Conservation (phyloP, 2,329 filamentous ascomycete genomes). For the Diaporthe caulivora region DNA sequence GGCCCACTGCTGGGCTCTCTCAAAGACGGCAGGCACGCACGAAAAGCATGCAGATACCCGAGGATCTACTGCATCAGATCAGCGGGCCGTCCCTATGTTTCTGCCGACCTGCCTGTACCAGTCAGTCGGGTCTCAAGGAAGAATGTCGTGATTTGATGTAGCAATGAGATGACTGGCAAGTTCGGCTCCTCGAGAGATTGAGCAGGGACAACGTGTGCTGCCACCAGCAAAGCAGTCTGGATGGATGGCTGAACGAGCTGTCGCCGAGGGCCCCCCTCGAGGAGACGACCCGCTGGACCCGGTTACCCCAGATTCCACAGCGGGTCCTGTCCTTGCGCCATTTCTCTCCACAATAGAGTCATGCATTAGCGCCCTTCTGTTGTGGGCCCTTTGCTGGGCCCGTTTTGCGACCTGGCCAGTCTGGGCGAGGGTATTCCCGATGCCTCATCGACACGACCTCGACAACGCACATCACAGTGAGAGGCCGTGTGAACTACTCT, state of each 20-base stretch:
- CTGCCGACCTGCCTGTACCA: background rate
- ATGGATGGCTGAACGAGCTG: background rate
- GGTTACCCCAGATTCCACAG: constrained; percentile 35
- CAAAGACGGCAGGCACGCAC: background rate
- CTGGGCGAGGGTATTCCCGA: background rate
- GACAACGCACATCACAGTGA: background rate
- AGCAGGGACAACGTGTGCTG: background rate
- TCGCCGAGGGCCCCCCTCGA: background rate
- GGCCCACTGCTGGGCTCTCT: constrained; percentile 18
- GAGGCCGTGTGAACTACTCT: background rate
- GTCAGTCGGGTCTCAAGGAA: constrained; percentile 7
- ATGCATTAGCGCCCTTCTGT: constrained; percentile 35
- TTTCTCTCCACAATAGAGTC: constrained; percentile 34
- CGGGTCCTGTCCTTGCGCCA: constrained; percentile 34
- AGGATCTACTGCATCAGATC: constrained; percentile 16
- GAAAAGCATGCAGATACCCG: constrained; percentile 13
- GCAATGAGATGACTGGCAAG: constrained; percentile 25
- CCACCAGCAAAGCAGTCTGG: background rate
- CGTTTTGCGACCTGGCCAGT: background rate
- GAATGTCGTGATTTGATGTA: constrained; percentile 28
- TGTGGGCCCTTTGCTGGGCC: background rate
- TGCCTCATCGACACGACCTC: background rate
- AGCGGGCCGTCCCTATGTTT: constrained; percentile 22
- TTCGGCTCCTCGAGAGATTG: constrained; percentile 1
- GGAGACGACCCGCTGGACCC: constrained; percentile 5